Evolutionary conservation across 768 basidiomycete genomes (phyloP).

Genomic region (Suillus weaverae): DNA sequence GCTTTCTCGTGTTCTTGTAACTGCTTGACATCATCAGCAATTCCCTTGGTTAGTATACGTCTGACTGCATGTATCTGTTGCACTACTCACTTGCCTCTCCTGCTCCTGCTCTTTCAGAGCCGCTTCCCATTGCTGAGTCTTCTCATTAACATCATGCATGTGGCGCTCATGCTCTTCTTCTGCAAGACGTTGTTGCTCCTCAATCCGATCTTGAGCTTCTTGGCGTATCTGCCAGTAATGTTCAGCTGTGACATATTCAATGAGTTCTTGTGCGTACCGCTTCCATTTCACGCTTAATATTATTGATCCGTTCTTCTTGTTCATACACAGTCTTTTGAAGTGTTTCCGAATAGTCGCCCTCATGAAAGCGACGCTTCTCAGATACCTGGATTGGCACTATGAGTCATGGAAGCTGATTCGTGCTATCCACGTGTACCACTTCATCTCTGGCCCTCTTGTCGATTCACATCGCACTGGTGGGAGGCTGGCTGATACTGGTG

Average conservation of each 20-base stretch:
- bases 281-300: too few relatives aligned
- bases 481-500: background rate
- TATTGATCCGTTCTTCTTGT: too few relatives aligned
- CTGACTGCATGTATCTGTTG: background rate
- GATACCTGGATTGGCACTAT: background rate
- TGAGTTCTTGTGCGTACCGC: too few relatives aligned
- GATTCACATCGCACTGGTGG: background rate
- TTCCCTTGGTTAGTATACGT: background rate
- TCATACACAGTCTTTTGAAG: conserved; percentile 4
- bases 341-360: conserved; percentile 3
- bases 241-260: too few relatives aligned
- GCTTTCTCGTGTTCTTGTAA: too few relatives aligned
- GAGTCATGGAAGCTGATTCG: background rate
- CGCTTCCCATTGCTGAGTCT: background rate
- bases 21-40: background rate
- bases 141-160: background rate
- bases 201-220: background rate
- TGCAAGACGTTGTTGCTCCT: background rate
- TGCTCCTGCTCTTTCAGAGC: background rate
- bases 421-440: background rate
- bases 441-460: background rate
- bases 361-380: conserved; percentile 1
- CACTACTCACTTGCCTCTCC: background rate
- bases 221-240: background rate
- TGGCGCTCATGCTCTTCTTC: background rate